These are phyloP conservation scores for Scedosporium apiospermum DNA, from an alignment of 2,329 filamentous ascomycete genomes.

Conservation along the genomic window DNA sequence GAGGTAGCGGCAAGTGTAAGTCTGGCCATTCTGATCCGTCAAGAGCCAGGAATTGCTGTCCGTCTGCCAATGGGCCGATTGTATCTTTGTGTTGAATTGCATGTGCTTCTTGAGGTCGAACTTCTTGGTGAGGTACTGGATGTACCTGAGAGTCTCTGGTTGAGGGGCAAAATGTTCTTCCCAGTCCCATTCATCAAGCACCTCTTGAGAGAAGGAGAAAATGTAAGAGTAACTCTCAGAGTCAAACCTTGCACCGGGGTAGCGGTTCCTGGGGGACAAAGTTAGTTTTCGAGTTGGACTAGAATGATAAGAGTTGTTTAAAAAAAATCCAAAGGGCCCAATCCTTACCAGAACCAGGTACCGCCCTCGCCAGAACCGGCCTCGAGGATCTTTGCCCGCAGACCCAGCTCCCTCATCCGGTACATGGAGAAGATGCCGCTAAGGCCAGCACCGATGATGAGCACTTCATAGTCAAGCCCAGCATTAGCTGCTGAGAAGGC, in stretches of 20 bases:
- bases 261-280: constrained; percentile 22
- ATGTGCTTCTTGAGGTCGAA: constrained; percentile 29
- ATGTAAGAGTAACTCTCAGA: constrained; percentile 28
- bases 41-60: constrained; percentile 17
- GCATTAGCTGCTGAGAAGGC: constrained; percentile 9
- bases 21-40: constrained; percentile 14
- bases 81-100: constrained; percentile 19
- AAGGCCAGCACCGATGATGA: constrained; percentile 29
- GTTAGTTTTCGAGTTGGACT: too few relatives aligned
- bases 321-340: too few relatives aligned
- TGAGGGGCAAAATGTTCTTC: constrained; percentile 22
- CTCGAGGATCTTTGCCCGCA: constrained; percentile 27
- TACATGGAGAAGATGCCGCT: constrained; percentile 31
- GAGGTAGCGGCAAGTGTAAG: constrained; percentile 24
- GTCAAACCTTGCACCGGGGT: constrained; percentile 30
- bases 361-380: constrained; percentile 30
- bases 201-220: constrained; percentile 29
- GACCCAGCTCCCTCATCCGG: constrained; percentile 27
- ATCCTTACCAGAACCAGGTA: constrained; percentile 31
- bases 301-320: too few relatives aligned
- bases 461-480: constrained; percentile 22
- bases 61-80: constrained; percentile 18
- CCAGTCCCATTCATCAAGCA: constrained; percentile 32
- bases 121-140: constrained; percentile 30
- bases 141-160: constrained; percentile 30